These are phyloP conservation scores for Triangularia verruculosa DNA, from an alignment of 2,329 filamentous ascomycete genomes.

Conservation along the genomic window DNA sequence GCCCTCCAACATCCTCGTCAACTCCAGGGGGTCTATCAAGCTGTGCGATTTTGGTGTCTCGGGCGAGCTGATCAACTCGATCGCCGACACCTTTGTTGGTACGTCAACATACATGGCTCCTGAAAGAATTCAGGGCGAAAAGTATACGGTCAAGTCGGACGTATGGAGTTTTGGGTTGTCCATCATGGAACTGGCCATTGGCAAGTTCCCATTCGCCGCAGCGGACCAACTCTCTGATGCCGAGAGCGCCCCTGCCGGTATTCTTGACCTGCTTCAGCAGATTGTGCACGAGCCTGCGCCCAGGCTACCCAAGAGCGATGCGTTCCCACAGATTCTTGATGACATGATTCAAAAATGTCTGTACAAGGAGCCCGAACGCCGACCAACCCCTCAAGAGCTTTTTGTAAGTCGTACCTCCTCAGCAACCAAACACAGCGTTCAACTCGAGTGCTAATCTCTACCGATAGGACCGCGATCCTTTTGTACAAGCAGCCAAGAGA, in stretches of 20 bases:
- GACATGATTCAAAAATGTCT: constrained; percentile 97
- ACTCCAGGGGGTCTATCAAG: constrained; percentile 92
- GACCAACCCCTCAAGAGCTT: constrained; percentile 89
- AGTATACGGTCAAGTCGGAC: constrained; percentile 96
- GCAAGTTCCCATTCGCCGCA: constrained; percentile 88
- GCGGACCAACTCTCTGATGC: constrained; percentile 68
- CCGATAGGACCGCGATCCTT: constrained; percentile 79
- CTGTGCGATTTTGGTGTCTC: constrained; percentile 99
- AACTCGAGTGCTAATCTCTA: constrained; percentile 27
- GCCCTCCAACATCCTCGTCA: constrained; percentile 94
- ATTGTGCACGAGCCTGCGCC: constrained; percentile 97
- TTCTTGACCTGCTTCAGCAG: constrained; percentile 91
- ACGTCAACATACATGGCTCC: constrained; percentile 99
- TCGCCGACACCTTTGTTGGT: constrained; percentile 96
- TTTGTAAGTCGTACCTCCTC: constrained; percentile 59
- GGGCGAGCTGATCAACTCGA: constrained; percentile 94
- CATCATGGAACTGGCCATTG: constrained; percentile 96
- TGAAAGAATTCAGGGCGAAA: constrained; percentile 93
- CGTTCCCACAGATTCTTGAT: constrained; percentile 90
- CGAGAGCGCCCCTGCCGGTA: constrained; percentile 85
- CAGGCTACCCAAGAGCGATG: constrained; percentile 91
- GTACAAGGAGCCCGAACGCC: constrained; percentile 80
- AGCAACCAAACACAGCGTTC: constrained; percentile 21
- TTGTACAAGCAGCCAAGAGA: constrained; percentile 92
- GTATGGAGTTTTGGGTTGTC: constrained; percentile 97